Percentiles rank a stretch among this genome's conserved stretches.
These are phyloP conservation scores for Chlorella vulgaris DNA, from an alignment of 139 green algal species.

Conservation along the genomic window DNA sequence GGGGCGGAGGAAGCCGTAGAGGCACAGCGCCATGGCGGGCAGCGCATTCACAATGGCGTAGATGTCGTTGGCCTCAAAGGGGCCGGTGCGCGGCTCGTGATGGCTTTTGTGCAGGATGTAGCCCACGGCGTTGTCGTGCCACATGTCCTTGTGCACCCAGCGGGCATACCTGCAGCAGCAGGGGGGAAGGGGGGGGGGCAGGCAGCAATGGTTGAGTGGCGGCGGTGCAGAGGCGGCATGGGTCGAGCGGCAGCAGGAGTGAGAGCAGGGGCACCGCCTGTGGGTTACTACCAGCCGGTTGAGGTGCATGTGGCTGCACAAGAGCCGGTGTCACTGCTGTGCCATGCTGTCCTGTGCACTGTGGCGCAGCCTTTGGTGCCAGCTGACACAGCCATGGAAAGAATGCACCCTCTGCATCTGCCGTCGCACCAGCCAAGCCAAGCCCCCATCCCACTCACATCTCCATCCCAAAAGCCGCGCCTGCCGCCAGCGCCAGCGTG, in stretches of 20 bases:
- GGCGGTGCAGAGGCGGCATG: background rate
- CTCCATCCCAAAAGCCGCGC: conserved; percentile 57
- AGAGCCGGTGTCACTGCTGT: no score
- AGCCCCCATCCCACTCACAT: background rate
- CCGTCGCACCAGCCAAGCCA: no score
- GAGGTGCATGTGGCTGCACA: no score
- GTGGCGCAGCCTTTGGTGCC: no score
- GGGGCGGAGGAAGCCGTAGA: conserved; percentile 91
- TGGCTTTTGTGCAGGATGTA: conserved; percentile 94
- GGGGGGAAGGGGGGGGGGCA: conserved; percentile 21
- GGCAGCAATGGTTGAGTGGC: background rate
- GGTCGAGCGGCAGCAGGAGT: background rate
- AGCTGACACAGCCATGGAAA: no score
- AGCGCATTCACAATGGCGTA: conserved; percentile 93
- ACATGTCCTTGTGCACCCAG: conserved; percentile 92
- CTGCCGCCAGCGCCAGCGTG: conserved; percentile 76
- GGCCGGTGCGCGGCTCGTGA: conserved; percentile 85
- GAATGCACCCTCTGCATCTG: no score
- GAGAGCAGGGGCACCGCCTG: no score
- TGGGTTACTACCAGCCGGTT: no score
- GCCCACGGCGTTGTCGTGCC: conserved; percentile 86
- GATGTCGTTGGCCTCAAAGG: conserved; percentile 98
- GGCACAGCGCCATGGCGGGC: conserved; percentile 88
- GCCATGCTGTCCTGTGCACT: no score
- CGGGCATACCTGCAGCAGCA: conserved; percentile 65